Evolutionary conservation across 306 rosid genomes (phyloP).

Genomic region (Casuarina equisetifolia): DNA sequence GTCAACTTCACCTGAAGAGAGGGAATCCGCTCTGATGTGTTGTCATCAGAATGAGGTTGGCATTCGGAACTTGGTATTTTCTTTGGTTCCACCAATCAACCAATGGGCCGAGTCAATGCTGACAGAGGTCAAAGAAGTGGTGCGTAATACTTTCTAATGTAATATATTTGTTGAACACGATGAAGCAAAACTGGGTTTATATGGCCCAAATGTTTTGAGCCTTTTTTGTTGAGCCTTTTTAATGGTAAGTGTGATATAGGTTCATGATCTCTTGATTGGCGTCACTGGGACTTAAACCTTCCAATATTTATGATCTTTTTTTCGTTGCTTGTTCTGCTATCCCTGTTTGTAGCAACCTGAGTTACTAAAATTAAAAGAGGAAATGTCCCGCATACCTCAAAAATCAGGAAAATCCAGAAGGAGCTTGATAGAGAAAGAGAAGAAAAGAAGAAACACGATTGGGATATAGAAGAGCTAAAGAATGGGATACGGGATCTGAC

Average conservation of each 20-base stretch:
- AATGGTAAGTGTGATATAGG: background rate
- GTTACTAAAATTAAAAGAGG: constrained; percentile 92
- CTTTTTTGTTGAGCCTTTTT: background rate
- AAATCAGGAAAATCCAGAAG: constrained; percentile 71
- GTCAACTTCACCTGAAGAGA: too few species aligned
- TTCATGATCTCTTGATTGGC: background rate
- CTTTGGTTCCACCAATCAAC: background rate
- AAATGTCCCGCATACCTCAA: constrained; percentile 82
- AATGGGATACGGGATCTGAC: constrained; percentile 69
- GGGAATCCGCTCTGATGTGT: background rate
- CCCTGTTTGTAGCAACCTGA: constrained; percentile 82
- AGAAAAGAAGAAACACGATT: constrained; percentile 63
- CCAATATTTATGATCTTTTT: constrained; percentile 9
- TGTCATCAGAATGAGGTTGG: background rate
- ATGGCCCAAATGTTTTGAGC: background rate
- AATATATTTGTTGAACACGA: background rate
- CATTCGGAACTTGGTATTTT: background rate
- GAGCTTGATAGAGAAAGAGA: constrained; percentile 70
- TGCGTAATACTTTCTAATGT: background rate
- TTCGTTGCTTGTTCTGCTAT: constrained; percentile 24
- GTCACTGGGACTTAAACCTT: background rate
- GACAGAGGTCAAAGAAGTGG: background rate
- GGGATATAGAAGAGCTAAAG: constrained; percentile 52
- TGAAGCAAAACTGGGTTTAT: background rate
- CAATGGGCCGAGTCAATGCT: background rate